Evolutionary conservation across 2,329 filamentous ascomycete genomes (phyloP).

Genomic region (Clonostachys rhizophaga): DNA sequence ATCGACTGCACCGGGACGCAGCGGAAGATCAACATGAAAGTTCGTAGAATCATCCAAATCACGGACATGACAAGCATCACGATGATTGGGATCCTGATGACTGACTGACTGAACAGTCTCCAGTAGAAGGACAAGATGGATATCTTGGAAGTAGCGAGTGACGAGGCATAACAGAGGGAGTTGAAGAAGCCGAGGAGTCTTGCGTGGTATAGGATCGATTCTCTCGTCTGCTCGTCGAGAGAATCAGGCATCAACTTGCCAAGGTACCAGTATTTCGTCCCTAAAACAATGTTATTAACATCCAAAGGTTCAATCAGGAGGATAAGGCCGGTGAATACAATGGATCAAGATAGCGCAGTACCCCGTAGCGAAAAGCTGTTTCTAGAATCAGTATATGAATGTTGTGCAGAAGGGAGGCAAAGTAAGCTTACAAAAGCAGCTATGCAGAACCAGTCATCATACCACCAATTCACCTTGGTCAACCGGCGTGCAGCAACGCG

Average conservation of each 20-base stretch:
- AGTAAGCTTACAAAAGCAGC: background rate
- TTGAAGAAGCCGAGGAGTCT: slow-evolving; percentile 1
- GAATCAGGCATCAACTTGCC: no score
- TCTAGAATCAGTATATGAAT: no score
- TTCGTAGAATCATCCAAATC: slow-evolving; percentile 20
- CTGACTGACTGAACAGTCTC: slow-evolving; percentile 17
- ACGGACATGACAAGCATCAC: slow-evolving; percentile 11
- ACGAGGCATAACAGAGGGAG: slow-evolving; percentile 11
- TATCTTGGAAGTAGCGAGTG: slow-evolving; percentile 16
- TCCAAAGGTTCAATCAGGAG: no score
- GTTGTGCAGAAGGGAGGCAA: background rate
- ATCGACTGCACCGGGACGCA: slow-evolving; percentile 19
- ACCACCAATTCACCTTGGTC: background rate
- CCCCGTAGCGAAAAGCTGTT: no score
- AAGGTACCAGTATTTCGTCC: no score
- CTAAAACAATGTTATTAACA: no score
- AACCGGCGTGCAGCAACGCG: slow-evolving; percentile 5
- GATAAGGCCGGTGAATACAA: no score
- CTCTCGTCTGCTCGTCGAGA: no score
- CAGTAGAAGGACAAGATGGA: slow-evolving; percentile 21
- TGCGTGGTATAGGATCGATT: background rate
- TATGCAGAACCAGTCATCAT: slow-evolving; percentile 2
- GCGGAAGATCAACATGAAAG: slow-evolving; percentile 18
- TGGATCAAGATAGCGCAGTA: no score
- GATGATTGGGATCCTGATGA: slow-evolving; percentile 13